Evolutionary conservation across 2,329 filamentous ascomycete genomes (phyloP).

Genomic region (Cladosporium phlei): DNA sequence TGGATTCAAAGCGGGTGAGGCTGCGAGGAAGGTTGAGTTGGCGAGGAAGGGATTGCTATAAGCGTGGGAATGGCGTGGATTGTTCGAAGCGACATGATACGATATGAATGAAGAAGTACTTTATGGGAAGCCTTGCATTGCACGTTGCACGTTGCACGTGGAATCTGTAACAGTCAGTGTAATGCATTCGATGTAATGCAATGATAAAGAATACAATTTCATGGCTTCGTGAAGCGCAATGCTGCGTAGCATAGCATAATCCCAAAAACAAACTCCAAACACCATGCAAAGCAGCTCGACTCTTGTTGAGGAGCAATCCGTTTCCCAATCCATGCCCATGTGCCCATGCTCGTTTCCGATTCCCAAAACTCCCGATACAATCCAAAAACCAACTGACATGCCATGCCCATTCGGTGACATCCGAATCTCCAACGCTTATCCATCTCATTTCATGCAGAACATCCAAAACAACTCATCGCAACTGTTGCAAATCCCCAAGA

Average conservation of each 20-base stretch:
- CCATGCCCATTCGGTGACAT: background rate
- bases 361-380: background rate
- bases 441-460: background rate
- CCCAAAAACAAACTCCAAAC: too few relatives aligned
- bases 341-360: too few relatives aligned
- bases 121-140: too few relatives aligned
- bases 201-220: slow-evolving; percentile 1
- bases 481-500: too few relatives aligned
- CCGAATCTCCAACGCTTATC: background rate
- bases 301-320: slow-evolving; percentile 7
- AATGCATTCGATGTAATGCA: too few relatives aligned
- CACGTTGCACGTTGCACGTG: too few relatives aligned
- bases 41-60: slow-evolving; percentile 72
- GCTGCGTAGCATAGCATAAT: background rate
- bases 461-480: background rate
- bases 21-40: slow-evolving; percentile 70
- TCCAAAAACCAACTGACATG: background rate
- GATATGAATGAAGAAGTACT: background rate
- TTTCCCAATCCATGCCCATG: too few relatives aligned
- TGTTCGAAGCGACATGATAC: slow-evolving; percentile 1
- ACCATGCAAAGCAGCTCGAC: slow-evolving; percentile 3
- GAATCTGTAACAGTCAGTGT: too few relatives aligned
- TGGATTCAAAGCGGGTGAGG: slow-evolving; percentile 67
- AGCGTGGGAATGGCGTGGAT: slow-evolving; percentile 10
- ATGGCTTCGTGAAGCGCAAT: slow-evolving; percentile 1